phyloP scores from a whole-genome alignment of 176 grass and related monocot genomes.

The Triticum urartu region DNA sequence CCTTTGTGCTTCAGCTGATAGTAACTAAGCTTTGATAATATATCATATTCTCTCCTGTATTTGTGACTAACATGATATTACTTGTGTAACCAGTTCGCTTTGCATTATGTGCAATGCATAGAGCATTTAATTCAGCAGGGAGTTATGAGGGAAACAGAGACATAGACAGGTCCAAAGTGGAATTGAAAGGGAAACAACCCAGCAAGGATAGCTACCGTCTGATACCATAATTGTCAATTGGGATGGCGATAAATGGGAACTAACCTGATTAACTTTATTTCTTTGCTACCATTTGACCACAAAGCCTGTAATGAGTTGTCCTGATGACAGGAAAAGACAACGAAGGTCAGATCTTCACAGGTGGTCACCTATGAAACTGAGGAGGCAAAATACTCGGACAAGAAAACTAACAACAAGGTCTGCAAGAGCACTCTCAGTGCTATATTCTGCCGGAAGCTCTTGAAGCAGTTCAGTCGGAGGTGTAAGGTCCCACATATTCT shows the following conservation, averaged over 20 bases:
- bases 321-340: slow-evolving; percentile 21
- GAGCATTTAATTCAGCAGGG: neutral
- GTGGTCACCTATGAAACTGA: neutral
- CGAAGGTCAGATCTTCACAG: slow-evolving; percentile 10
- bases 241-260: slow-evolving; percentile 15
- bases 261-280: slow-evolving; percentile 49
- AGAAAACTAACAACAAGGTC: slow-evolving; percentile 54
- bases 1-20: neutral
- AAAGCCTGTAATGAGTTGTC: slow-evolving; percentile 62
- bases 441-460: slow-evolving; percentile 58
- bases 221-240: neutral
- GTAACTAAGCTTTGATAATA: neutral
- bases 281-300: slow-evolving; percentile 40
- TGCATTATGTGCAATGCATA: neutral
- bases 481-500: slow-evolving; percentile 64
- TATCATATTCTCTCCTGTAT: neutral
- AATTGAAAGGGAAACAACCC: neutral
- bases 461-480: slow-evolving; percentile 42
- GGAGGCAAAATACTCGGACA: slow-evolving; percentile 5
- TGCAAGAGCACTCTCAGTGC: slow-evolving; percentile 47
- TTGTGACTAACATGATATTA: neutral
- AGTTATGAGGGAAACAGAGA: neutral
- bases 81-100: neutral
- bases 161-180: neutral
- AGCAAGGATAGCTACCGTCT: neutral